Evolutionary conservation across 768 basidiomycete species (phyloP).

Genomic region (Lentinula lateritia): DNA sequence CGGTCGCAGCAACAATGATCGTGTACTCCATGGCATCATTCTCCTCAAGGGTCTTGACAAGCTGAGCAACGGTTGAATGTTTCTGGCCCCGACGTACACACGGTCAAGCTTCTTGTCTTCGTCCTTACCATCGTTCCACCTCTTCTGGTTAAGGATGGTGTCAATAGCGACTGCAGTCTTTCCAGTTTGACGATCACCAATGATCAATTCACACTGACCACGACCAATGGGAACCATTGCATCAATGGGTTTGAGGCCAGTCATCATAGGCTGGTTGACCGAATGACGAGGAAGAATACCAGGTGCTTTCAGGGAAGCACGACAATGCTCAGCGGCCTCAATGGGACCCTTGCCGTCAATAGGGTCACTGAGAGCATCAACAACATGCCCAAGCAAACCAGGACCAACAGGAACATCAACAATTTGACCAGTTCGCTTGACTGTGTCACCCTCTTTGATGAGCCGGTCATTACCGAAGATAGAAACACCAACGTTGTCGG

Average conservation of each 20-base stretch:
- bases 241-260: constrained; percentile 99
- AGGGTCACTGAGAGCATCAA: constrained; percentile 99
- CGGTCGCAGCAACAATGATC: constrained; percentile 98
- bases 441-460: constrained; percentile 99
- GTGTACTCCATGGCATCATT: constrained; percentile 99
- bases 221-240: constrained; percentile 99
- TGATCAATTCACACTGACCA: constrained; percentile 99
- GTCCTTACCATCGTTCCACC: constrained; percentile 98
- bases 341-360: constrained; percentile 99
- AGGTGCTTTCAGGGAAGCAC: constrained; percentile 97
- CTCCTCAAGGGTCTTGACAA: constrained; percentile 99
- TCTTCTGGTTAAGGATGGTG: constrained; percentile 99
- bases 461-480: constrained; percentile 97
- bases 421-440: constrained; percentile 99
- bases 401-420: constrained; percentile 99
- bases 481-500: constrained; percentile 99
- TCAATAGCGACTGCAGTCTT: constrained; percentile 99
- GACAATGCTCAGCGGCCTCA: constrained; percentile 86
- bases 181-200: constrained; percentile 99
- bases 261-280: constrained; percentile 99
- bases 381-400: constrained; percentile 95
- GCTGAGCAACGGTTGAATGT: constrained; percentile 98
- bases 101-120: constrained; percentile 99
- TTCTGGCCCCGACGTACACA: constrained; percentile 99
- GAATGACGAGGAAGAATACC: constrained; percentile 99